Base-by-base conservation (phyloP, 345 rosid species). In the Sonneratia caseolaris region DNA sequence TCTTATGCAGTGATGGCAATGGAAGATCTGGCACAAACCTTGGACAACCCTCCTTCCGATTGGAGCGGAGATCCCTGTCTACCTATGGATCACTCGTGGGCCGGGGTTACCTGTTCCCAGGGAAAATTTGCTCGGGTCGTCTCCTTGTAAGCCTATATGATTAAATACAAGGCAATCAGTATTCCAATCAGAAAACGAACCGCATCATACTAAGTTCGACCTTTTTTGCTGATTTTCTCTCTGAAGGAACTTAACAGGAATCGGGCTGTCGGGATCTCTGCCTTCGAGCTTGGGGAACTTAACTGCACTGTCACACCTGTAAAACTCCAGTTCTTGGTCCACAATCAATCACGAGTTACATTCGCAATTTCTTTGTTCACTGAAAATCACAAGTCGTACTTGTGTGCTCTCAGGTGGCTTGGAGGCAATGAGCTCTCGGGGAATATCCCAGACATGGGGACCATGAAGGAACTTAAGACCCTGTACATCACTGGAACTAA, bases 51-150 rank as follows among this genome's bases (percentile, higher is more conserved):
- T 3, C 97, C 93, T 6, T 42, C 83, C 19, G 97, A 92, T 78
- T 92, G 99, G 99, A 78, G 55, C 0, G 97, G 97, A 0, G 97
- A 95, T 79, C 97, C 99, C 13, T 95, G 99, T 82, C 80, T 90
- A 71, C 99, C 99, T 79, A 72, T 27, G 4, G 79, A 80, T 27
- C 79, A 90, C 77, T 88, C 97, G 1, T 95, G 97, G 99, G 90
- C 97, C 27, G 99, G 99, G 37, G 81, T 95, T 71, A 43, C 85
- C 61, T 95, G 99, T 77, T 85, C 92, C 72, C 71, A 76, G 37
- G 87, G 84, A 68, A 71, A 70, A 51, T n/a, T 72, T 51, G 73
- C 85, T 21, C 82, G 97, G 84, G 85, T 92, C 51, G 69, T 80
- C 68, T 61, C 85, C 51, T 45, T 92, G 99, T 92, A 88, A 85